Evolutionary conservation across 2,329 filamentous ascomycete species (phyloP), one percentile per base, ranked within the genome.

Genomic region (Aspergillus novofumigatus): DNA sequence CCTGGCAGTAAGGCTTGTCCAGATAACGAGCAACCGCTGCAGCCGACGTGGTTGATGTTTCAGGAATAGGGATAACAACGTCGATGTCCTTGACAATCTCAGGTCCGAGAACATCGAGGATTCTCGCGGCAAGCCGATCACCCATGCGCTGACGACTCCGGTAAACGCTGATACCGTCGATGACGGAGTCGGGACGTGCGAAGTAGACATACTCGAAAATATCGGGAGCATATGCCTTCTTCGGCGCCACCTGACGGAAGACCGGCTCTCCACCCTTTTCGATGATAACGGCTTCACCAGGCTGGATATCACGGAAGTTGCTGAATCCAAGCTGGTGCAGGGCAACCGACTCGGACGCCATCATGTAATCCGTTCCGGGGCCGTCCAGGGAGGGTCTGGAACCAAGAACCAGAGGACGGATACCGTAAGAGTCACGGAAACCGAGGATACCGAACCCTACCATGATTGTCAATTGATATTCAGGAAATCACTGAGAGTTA

Each of bases 141-240:
- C 92, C 92, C 92, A 96, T 96, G 65, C 90, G 89, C 69, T 93
- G 87, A 53, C 92, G 85, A 64, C 88, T 91, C 63, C 86, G 85
- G 69, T 96, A 86, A 26, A 97, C 89, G 55, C 89, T 91, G 62
- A 96, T 95, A 20, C 91, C 91, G 68, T 96, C 92, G 56, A 96
- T 93, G 64, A 87, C 81, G 0, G 85, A 87, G 72, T 96, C 92
- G 0, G 90, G 90, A 1, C 92, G 82, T 14, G 90, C 88, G 66
- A 96, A 92, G 77, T 96, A 96, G 57, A 96, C 88, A 62, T 87
- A 91, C 75, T 95, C 90, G 67, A 95, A 94, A 59, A 91, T 89
- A 71, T 96, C 92, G 1, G 91, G 91, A 1, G 89, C 86, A 69
- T 96, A 96, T 17, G 82, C 80, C 65, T 83, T 81, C 64, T 82